Evolutionary conservation across 2,329 filamentous ascomycete genomes (phyloP), one percentile per base, ranked within the genome.

Genomic region (Monosporascus cannonballus): DNA sequence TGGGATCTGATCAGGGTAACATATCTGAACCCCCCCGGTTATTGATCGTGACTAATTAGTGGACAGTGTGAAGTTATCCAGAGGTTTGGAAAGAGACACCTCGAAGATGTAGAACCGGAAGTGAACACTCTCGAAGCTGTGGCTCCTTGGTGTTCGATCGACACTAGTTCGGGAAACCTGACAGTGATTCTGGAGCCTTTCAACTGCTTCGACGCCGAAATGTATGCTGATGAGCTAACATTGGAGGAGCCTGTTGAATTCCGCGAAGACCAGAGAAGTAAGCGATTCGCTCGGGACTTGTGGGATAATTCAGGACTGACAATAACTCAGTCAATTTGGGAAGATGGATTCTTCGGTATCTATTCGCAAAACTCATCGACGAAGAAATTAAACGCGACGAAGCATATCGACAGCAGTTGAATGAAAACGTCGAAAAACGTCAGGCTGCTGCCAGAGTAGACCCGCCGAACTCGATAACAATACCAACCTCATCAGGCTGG

Each of bases 201-300:
- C 64, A 95, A 95, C 61, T 96, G 92, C 68, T 99, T 99, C 62
- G 94, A 99, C 70, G 94, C 92, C 17, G 94, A 99, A 66, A 88
- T 96, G 70, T 99, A 99, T 67, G 93, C 91, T 1, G 94, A 99
- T 67, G 92, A 97, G 70, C 74, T 95, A 37, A 77, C 85, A 41
- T 61, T 93, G 51, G 80, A 87, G 11, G 86, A 90, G 56, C 76
- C 82, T n/a, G 76, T 88, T 18, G 86, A 92, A 14, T 96, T 96
- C 65, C 79, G 87, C 53, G 93, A 97, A 62, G 94, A 99, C 62
- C 93, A 97, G 72, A 84, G 94, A 73, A 96, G 89, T 93, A 79
- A 65, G 42, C 42, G 85, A 69, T 4, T 9, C 25, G 34, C 20
- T 7, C 49, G n/a, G 24, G 7, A 3, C 30, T 46, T 27, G 42